Conservation (phyloP, 148 eudicot species). For the Euryodendron excelsum region DNA sequence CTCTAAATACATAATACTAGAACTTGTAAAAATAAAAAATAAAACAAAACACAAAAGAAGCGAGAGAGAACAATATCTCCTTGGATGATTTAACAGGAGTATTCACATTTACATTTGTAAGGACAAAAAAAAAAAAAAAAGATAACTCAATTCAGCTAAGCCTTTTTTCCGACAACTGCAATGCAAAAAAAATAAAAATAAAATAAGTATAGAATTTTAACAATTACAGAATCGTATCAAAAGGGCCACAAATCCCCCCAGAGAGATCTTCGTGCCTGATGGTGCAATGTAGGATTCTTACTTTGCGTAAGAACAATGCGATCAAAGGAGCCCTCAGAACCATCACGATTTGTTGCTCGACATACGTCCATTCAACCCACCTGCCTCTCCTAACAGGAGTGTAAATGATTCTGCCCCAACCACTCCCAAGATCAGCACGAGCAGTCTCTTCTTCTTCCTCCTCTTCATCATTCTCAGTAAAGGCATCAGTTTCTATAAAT, state of each 20-base stretch:
- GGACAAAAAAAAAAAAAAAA: no score
- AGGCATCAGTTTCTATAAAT: slow-evolving; percentile 39
- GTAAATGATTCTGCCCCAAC: slow-evolving; percentile 88
- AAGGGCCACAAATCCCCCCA: slow-evolving; percentile 98
- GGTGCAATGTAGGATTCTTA: slow-evolving; percentile 72
- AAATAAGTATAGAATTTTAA: no score
- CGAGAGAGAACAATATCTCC: background rate
- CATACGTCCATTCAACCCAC: slow-evolving; percentile 79
- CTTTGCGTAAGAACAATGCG: slow-evolving; percentile 60
- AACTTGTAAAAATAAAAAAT: no score
- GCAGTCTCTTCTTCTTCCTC: slow-evolving; percentile 44
- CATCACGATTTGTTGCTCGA: slow-evolving; percentile 64
- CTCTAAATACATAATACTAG: no score
- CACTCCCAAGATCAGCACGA: slow-evolving; percentile 76
- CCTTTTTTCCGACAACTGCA: no score
- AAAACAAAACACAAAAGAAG: no score
- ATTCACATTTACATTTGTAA: background rate
- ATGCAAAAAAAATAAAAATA: no score
- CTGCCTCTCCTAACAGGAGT: slow-evolving; percentile 65
- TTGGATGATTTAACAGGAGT: background rate
- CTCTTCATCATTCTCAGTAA: slow-evolving; percentile 39
- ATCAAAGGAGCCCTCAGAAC: slow-evolving; percentile 78
- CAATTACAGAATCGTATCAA: slow-evolving; percentile 20
- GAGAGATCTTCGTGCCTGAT: slow-evolving; percentile 74
- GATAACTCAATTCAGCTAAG: no score